A percentile compares a stretch with the other conserved stretches of the same genome.
phyloP scores from a whole-genome alignment of 139 green algal genomes.

The Gonium pectorale region DNA sequence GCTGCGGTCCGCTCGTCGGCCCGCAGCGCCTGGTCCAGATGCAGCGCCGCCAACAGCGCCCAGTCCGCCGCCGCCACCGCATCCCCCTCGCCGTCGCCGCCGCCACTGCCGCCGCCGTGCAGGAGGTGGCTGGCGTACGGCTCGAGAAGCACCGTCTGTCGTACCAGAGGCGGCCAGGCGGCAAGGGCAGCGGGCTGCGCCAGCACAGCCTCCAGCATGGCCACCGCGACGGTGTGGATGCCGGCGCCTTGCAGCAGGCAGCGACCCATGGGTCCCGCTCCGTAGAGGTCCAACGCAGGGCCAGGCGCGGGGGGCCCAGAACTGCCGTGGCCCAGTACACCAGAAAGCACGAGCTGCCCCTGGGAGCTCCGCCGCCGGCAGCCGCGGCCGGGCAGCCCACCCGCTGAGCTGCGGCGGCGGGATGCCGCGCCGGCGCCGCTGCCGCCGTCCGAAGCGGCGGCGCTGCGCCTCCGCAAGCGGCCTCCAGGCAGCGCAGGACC shows the following conservation, averaged over 20 bases:
- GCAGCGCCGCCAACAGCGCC: slow-evolving; percentile 27
- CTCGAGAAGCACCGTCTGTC: slow-evolving; percentile 28
- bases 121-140: background rate
- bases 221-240: background rate
- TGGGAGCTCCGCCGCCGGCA: background rate
- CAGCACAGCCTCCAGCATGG: background rate
- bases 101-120: slow-evolving; percentile 1
- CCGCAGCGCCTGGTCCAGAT: background rate
- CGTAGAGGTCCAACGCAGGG: background rate
- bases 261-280: slow-evolving; percentile 12
- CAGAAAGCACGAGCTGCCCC: background rate
- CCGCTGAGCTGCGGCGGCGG: background rate
- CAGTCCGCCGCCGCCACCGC: background rate
- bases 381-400: no score
- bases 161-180: background rate
- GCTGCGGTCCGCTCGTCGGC: background rate
- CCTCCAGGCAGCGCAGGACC: no score
- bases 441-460: no score
- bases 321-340: no score
- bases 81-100: background rate
- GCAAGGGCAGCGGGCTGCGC: background rate
- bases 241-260: background rate
- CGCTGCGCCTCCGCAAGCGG: no score
- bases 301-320: no score
- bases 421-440: background rate